Base-by-base conservation (phyloP, 345 rosid genomes). In the Sapria himalayana region DNA sequence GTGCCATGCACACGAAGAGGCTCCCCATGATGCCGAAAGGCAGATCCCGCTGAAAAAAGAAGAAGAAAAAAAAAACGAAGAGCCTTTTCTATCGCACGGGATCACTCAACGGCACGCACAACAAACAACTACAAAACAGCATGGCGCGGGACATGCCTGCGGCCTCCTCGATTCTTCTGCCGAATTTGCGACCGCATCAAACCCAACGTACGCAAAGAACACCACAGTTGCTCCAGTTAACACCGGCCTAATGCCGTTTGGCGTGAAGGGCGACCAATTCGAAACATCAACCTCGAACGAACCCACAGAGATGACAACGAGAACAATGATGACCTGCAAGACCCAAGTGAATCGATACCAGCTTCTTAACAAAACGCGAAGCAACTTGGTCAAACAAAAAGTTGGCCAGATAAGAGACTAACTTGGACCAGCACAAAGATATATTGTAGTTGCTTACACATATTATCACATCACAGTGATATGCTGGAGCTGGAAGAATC, bases 181-280 rank as follows among this genome's bases (percentile, higher is more conserved):
- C 25, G 93, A 71, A 70, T 91, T 80, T 52, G 99, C 92, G 52
- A 84, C 93, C 3, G 86, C 95, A 62, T 91, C 99, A 68, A 84
- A 91, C 39, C 99, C 99, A 61, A 84, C 89, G 49, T 89, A 89
- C 17, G 98, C 81, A 56, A 91, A 91, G 73, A 91, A 84, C 6
- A 77, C 95, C 9, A 79, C 89, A 40, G 89, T 80, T 54, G 95
- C 85, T 42, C 95, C 95, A 19, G 86, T 84, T 18, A 89, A 63
- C 39, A 89, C 45, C 29, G 74, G 69, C 66, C 74, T 71, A 39
- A 70, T 46, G 36, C 93, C 95, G 50, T 72, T 67, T 13, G 93
- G 99, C 13, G 79, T 86, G 65, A 84, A 84, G 52, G 95, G 95
- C 4, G 93, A 63, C 95, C 92, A 80, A 59, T 91, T 91, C 17